Conservation (phyloP, 2,329 filamentous ascomycete genomes). For the Dactylellina sp. region DNA sequence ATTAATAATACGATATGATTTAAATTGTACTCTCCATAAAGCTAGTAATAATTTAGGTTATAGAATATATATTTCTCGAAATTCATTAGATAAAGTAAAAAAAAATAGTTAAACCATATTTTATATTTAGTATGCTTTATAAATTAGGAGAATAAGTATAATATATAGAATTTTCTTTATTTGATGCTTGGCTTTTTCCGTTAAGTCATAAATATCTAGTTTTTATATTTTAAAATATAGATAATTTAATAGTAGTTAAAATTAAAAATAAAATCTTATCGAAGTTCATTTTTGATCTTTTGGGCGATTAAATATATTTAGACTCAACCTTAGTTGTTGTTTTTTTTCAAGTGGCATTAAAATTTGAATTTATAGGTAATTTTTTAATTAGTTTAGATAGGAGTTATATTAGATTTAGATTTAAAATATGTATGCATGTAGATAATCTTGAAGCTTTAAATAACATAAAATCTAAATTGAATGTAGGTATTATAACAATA, state of each 20-base stretch:
- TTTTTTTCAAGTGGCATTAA: slow-evolving; percentile 10
- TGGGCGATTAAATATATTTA: slow-evolving; percentile 9
- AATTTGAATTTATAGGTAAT: slow-evolving; percentile 17
- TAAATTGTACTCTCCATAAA: slow-evolving; percentile 31
- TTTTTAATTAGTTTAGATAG: slow-evolving; percentile 28
- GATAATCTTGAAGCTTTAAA: slow-evolving; percentile 19
- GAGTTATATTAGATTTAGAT: slow-evolving; percentile 16
- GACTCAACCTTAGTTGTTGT: slow-evolving; percentile 1
- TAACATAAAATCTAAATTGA: slow-evolving; percentile 32
- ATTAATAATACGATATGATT: slow-evolving; percentile 18
- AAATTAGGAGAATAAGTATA: slow-evolving; percentile 24
- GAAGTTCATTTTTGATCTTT: slow-evolving; percentile 11
- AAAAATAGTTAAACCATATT: slow-evolving; percentile 29
- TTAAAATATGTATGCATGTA: slow-evolving; percentile 24
- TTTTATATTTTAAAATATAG: slow-evolving; percentile 13
- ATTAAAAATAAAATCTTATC: slow-evolving; percentile 16
- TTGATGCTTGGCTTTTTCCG: slow-evolving; percentile 13
- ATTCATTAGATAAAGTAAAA: slow-evolving; percentile 22
- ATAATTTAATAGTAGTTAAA: slow-evolving; percentile 23
- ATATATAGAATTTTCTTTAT: slow-evolving; percentile 22
- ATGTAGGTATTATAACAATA: slow-evolving; percentile 17
- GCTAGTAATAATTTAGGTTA: slow-evolving; percentile 18
- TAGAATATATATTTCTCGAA: slow-evolving; percentile 29
- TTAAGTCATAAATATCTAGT: slow-evolving; percentile 16
- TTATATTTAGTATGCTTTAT: slow-evolving; percentile 18